A percentile compares a stretch with the other conserved stretches of the same genome.
Conservation (phyloP, 371 early-diverging fungal genomes). For the Mucor racemosus region DNA sequence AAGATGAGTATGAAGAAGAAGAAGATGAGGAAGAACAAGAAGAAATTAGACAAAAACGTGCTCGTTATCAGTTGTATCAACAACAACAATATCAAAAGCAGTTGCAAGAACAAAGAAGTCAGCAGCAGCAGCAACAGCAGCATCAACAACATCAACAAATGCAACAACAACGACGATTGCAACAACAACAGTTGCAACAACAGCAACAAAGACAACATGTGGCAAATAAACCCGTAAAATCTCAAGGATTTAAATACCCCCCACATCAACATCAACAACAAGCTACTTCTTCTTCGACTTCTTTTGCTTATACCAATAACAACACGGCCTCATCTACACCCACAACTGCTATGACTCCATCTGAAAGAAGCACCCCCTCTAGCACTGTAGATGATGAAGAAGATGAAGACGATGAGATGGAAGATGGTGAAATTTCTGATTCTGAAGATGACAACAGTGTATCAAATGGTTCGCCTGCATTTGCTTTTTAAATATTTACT, state of each 20-base stretch:
- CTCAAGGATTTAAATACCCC: constrained; percentile 27
- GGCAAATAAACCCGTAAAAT: constrained; percentile 26
- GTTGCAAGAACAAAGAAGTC: constrained; percentile 1
- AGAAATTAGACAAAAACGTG: constrained; percentile 8
- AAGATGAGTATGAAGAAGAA: constrained; percentile 20
- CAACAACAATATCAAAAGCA: constrained; percentile 5
- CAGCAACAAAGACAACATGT: constrained; percentile 5
- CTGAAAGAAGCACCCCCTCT: constrained; percentile 5
- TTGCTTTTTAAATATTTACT: constrained; percentile 9
- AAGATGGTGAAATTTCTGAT: constrained; percentile 31
- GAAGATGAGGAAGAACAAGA: constrained; percentile 19
- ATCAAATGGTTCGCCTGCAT: constrained; percentile 6
- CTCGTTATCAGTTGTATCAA: constrained; percentile 16
- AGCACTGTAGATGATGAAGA: constrained; percentile 1
- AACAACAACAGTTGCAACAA: not conserved
- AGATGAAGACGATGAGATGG: constrained; percentile 31
- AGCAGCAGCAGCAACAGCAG: not conserved
- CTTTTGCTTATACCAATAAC: constrained; percentile 8
- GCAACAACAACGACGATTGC: not conserved
- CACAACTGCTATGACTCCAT: not conserved
- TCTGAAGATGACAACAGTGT: constrained; percentile 19
- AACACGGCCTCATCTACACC: not conserved
- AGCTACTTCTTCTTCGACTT: not conserved
- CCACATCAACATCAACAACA: not conserved
- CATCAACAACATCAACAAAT: not conserved